Base-by-base conservation (phyloP, 176 grass and related monocot species). In the Cenchrus americanus region DNA sequence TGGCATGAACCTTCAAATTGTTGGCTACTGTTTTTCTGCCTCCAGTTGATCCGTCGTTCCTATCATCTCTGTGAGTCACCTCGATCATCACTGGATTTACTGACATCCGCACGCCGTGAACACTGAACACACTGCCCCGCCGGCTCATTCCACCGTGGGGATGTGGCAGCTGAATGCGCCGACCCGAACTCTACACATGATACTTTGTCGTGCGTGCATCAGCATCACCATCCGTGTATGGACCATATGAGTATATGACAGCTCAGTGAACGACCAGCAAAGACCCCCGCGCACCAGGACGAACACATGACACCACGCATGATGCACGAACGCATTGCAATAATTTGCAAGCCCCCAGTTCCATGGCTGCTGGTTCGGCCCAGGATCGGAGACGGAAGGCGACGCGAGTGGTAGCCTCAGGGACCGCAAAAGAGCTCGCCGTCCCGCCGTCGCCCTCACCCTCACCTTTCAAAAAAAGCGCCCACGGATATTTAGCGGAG, bases 191-290 rank as follows among this genome's bases (percentile, higher is more conserved):
- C 58, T 23, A 5, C 58, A 11, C 58, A 60, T 4, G n/a, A 60
- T 22, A 22, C 27, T 37, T 52, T 81, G 72, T 72, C 46, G 32
- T 24, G 55, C 80, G 10, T 4, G 74, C 80, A 12, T 78, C 79
- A 70, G 74, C 80, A 12, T 78, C 79, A 70, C 19, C 21, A 19
- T 78, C 71, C 61, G 8, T 11, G 23, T 76, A 37, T 37, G 34
- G 46, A 48, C n/a, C 24, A 21, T 37, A 4, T 77, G 46, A 48
- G 15, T 18, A 21, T 37, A 4, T 77, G 86, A 88, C 2, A 78
- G 86, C 80, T 83, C 73, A 44, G 44, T 88, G 80, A 64, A 78
- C 66, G 73, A 57, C 5, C 34, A 37, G 86, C 64, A 78, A 14
- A 8, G 11, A 44, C 46, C 73, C 73, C 14, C 9, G 44, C 55